Conservation (phyloP, 345 rosid genomes). For the Pistacia atlantica region DNA sequence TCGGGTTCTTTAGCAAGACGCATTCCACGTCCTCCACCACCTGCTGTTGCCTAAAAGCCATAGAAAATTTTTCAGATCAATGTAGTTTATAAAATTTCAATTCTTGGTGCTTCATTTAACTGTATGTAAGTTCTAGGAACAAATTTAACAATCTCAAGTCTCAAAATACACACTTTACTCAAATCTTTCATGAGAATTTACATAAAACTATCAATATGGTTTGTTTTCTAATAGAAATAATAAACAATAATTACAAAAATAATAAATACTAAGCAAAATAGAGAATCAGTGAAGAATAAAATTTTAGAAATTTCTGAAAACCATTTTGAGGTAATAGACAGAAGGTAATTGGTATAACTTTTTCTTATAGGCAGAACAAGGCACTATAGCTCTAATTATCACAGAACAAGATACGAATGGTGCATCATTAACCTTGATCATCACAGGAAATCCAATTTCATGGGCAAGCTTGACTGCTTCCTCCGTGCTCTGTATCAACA, state of each 20-base stretch:
- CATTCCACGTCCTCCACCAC: slow-evolving; percentile 99
- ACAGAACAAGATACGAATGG: neutral
- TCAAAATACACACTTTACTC: neutral
- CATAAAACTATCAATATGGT: neutral
- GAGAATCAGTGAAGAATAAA: neutral
- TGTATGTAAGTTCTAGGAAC: neutral
- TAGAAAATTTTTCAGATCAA: slow-evolving; percentile 3
- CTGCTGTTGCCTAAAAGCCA: slow-evolving; percentile 85
- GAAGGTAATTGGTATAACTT: neutral
- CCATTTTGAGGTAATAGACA: neutral
- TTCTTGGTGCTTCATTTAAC: neutral
- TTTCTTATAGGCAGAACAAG: neutral
- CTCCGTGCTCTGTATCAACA: slow-evolving; percentile 71
- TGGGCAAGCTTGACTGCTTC: slow-evolving; percentile 81
- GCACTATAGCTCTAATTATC: neutral
- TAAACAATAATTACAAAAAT: too few relatives aligned
- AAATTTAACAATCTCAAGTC: neutral
- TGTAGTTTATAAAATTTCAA: neutral
- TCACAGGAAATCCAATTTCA: slow-evolving; percentile 58
- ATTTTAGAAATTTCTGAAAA: neutral
- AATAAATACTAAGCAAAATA: too few relatives aligned
- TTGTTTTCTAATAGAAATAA: too few relatives aligned
- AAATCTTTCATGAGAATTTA: neutral
- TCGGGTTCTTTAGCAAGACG: slow-evolving; percentile 94
- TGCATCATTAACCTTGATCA: neutral